Base-by-base conservation (phyloP, 495 filamentous ascomycete genomes). In the Halenospora varia region DNA sequence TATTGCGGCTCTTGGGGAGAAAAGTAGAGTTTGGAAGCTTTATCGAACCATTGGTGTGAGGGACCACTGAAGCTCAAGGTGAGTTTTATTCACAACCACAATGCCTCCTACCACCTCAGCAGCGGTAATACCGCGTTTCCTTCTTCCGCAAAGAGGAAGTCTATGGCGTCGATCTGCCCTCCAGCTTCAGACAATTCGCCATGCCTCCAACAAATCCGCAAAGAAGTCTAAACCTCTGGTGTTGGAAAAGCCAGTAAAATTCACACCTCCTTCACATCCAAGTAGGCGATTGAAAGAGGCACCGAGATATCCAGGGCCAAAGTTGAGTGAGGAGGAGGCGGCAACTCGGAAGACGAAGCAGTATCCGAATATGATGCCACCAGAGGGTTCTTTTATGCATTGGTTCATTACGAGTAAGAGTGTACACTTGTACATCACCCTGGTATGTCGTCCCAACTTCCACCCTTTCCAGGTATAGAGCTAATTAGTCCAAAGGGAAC, bases 231-330 rank as follows among this genome's bases (percentile, higher is more conserved):
- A 85, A 61, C 79, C 77, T 18, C 73, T 78, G 48, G 77, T 88
- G 1, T 86, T 96, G 57, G 85, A 82, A 53, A 87, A 94, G 69
- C 92, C 92, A 2, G 81, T 86, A 59, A 84, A 84, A 59, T 96
- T 94, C 75, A 87, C 84, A 49, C 92, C 92, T 0, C 92, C 92
- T 0, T 96, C 91, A 0, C 92, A 96, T 70, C 82, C 82, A 24
- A 70, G 84, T 23, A 80, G 85, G 1, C 76, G 85, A 61, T 70
- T 77, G 69, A 67, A 70, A 74, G 70, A 71, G 70, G 70, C 75
- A 20, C 71, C 77, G 23, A 68, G 71, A 45, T 91, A 93, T 71
- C 85, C 86, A 41, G 92, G 92, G 29, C 86, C 86, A 10, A 62
- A 75, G 10, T 69, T 87, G 39, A 79, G 77, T 18, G 73, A 75